Base-by-base conservation (phyloP, 164 flowering plant genomes). In the Hamamelis virginiana region DNA sequence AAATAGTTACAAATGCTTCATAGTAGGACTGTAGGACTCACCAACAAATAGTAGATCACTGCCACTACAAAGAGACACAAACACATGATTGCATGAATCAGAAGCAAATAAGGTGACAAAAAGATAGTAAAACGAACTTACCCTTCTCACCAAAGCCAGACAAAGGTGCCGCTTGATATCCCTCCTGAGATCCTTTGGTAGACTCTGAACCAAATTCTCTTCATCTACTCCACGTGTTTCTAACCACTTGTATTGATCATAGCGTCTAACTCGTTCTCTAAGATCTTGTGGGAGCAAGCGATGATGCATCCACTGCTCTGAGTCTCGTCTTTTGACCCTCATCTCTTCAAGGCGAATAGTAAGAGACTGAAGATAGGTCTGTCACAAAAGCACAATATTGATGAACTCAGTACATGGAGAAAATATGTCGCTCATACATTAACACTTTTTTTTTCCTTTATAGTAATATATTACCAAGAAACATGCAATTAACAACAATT, bases 281-380 rank as follows among this genome's bases (percentile, higher is more conserved):
- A 96, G 96, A 8, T 93, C 96, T 55, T 76, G 95, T 25, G 99
- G 99, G 33, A 96, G 96, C 81, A 96, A 69, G n/a, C 99, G 96
- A 65, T 96, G 98, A 85, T 93, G 98, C 99, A 96, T 96, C 99
- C 99, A 96, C 81, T 96, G 99, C 74, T 96, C 99, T 61, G 99
- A 91, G 75, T 96, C 99, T 64, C 98, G 96, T 78, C 99, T 90
- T 83, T 93, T 96, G 51, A 96, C 83, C 77, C 98, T 90, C 99
- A 96, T 96, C 80, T 96, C 99, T 68, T 96, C 99, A 52, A 93
- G 91, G 19, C 98, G 89, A 67, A 93, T 92, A 5, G 97, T 91
- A 38, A 93, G 88, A 60, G 99, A 96, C 62, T 93, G 98, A 72
- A 96, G 97, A 81, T 96, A 96, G 22, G 99, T 96, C 98, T 94